Conservation (phyloP, 257 asterid species). For the Solanum pinnatisectum region DNA sequence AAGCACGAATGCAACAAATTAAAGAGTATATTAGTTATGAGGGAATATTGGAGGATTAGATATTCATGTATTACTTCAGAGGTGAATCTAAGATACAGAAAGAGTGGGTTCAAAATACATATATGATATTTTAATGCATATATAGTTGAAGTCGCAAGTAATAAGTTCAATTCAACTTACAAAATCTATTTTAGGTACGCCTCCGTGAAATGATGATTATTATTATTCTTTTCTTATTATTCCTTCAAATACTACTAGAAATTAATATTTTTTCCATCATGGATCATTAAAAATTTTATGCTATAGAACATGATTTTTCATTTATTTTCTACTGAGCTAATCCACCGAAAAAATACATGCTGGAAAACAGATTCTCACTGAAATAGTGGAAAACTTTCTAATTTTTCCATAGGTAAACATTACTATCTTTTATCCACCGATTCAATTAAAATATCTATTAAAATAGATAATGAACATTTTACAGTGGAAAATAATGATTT, state of each 20-base stretch:
- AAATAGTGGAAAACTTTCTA: neutral
- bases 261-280: rapidly evolving
- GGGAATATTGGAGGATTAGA: neutral
- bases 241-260: rapidly evolving
- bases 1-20: neutral
- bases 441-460: no score
- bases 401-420: rapidly evolving
- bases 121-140: no score
- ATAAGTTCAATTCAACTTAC: no score
- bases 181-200: no score
- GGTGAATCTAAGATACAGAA: neutral
- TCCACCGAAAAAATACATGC: rapidly evolving
- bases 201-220: rapidly evolving
- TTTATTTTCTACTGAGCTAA: rapidly evolving
- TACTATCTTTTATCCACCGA: rapidly evolving
- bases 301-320: no score
- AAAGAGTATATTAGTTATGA: neutral
- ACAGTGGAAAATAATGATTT: rapidly evolving
- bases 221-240: neutral
- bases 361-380: rapidly evolving
- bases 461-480: no score
- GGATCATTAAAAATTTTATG: rapidly evolving
- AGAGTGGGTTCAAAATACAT: neutral
- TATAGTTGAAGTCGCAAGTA: neutral
- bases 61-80: neutral